These are phyloP conservation scores for Vitellaria paradoxa DNA, from an alignment of 179 eudicot genomes.

Conservation along the genomic window DNA sequence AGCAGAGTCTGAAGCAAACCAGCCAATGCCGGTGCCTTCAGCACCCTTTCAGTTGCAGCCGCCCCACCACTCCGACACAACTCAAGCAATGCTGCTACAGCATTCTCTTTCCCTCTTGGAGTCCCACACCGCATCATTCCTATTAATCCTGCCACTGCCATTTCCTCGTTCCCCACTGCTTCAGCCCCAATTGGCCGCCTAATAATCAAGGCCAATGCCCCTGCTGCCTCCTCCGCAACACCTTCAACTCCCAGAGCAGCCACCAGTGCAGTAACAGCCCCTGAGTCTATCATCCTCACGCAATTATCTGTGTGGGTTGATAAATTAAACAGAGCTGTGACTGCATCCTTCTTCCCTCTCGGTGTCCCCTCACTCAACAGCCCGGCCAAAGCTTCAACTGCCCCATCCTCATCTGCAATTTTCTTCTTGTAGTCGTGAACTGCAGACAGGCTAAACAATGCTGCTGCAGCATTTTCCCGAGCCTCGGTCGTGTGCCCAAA, in stretches of 20 bases:
- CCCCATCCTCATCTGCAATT: conserved; percentile 64
- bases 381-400: conserved; percentile 59
- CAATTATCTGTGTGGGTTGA: conserved; percentile 64
- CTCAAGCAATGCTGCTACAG: conserved; percentile 84
- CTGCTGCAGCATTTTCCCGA: conserved; percentile 90
- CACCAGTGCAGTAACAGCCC: conserved; percentile 58
- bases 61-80: conserved; percentile 73
- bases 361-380: conserved; percentile 59
- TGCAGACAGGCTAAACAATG: conserved; percentile 84
- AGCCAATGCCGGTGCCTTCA: conserved; percentile 64
- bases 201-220: conserved; percentile 69
- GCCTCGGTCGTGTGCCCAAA: conserved; percentile 70
- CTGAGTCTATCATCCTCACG: conserved; percentile 53
- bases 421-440: conserved; percentile 75
- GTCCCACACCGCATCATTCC: conserved; percentile 76
- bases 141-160: conserved; percentile 53
- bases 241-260: conserved; percentile 56
- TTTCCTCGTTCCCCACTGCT: conserved; percentile 69
- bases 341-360: conserved; percentile 83
- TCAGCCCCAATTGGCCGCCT: conserved; percentile 70
- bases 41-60: conserved; percentile 53
- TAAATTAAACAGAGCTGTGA: conserved; percentile 74
- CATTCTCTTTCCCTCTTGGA: conserved; percentile 84
- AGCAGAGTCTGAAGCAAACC: conserved; percentile 58
- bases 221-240: conserved; percentile 87